These are phyloP conservation scores for Trichoderma sp. DNA, from an alignment of 2,329 filamentous ascomycete genomes.

Conservation along the genomic window DNA sequence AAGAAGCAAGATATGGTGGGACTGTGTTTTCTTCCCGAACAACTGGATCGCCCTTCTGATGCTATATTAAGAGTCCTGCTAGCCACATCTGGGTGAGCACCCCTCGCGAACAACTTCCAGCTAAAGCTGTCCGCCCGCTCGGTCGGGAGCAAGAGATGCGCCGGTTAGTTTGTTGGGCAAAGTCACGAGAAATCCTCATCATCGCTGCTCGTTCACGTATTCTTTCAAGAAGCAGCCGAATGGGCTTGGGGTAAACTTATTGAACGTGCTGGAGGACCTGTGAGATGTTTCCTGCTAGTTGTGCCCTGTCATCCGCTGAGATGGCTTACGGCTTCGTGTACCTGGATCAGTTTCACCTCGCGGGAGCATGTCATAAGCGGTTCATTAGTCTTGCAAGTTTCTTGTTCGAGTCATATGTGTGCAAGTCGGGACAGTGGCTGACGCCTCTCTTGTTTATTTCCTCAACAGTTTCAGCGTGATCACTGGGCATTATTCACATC, in stretches of 20 bases:
- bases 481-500: no score
- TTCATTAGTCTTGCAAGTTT: not conserved
- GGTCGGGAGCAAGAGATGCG: slow-evolving; percentile 23
- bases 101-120: slow-evolving; percentile 13
- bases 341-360: not conserved
- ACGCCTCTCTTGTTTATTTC: no score
- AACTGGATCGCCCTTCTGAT: slow-evolving; percentile 11
- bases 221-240: no score
- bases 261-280: not conserved
- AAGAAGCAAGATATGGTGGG: not conserved
- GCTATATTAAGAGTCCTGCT: slow-evolving; percentile 21
- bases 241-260: not conserved
- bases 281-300: slow-evolving; percentile 9
- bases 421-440: no score
- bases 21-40: not conserved
- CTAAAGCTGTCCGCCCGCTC: slow-evolving; percentile 3
- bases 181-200: not conserved
- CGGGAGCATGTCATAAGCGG: not conserved
- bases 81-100: slow-evolving; percentile 7
- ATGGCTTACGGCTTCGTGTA: not conserved
- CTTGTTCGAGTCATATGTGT: no score
- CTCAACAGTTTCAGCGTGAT: no score
- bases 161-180: slow-evolving; percentile 13
- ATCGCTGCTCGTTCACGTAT: no score
- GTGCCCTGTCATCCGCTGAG: not conserved